phyloP scores from a whole-genome alignment of 164 flowering plant genomes.

The Chimonanthus salicifolius region DNA sequence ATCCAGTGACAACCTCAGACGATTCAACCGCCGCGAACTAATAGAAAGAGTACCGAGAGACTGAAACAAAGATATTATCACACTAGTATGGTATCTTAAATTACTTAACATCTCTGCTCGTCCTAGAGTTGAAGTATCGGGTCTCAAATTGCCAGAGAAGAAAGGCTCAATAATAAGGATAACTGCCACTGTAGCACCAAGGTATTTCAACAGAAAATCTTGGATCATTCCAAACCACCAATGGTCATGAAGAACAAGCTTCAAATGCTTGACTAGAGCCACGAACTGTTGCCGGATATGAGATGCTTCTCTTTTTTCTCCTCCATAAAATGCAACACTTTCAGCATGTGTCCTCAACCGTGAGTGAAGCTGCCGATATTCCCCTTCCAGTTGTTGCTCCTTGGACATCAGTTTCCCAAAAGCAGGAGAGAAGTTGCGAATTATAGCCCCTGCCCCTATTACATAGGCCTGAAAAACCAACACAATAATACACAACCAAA shows the following conservation, averaged over 20 bases:
- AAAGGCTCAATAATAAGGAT: constrained; percentile 95
- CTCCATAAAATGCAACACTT: constrained; percentile 97
- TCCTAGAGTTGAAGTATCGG: constrained; percentile 85
- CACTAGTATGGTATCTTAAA: constrained; percentile 97
- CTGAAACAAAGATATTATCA: constrained; percentile 89
- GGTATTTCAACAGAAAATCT: constrained; percentile 91
- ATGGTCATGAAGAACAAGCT: constrained; percentile 82
- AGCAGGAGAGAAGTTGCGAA: constrained; percentile 86
- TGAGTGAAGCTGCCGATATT: constrained; percentile 91
- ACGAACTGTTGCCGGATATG: constrained; percentile 84
- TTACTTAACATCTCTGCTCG: constrained; percentile 99
- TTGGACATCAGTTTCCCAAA: constrained; percentile 92
- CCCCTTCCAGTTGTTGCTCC: constrained; percentile 98
- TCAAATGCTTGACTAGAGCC: constrained; percentile 64
- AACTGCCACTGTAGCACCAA: constrained; percentile 98
- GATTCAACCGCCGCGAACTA: constrained; percentile 85
- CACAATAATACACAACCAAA: not conserved
- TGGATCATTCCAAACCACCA: constrained; percentile 99
- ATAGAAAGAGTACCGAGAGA: constrained; percentile 91
- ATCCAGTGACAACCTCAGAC: constrained; percentile 63
- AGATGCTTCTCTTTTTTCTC: constrained; percentile 83
- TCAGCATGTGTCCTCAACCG: constrained; percentile 96
- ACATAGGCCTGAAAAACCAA: constrained; percentile 73
- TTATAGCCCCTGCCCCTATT: constrained; percentile 70
- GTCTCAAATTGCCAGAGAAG: constrained; percentile 83